Conservation (phyloP, 1,284 basidiomycete genomes). For the Pseudozyma sp. region DNA sequence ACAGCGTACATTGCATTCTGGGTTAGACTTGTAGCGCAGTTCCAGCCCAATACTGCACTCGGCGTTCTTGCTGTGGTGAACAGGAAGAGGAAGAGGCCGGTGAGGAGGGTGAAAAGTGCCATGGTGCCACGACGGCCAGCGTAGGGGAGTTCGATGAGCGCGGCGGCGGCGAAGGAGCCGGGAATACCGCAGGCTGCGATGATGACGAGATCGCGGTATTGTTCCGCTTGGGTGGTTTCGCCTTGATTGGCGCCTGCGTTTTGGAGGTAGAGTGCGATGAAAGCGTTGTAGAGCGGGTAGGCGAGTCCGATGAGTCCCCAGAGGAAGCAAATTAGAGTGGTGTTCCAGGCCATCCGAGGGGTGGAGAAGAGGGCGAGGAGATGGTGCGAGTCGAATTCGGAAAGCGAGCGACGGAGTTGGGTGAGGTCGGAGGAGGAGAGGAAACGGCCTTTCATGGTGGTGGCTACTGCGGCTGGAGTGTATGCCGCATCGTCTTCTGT, state of each 20-base stretch:
- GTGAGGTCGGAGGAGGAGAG: constrained; percentile 28
- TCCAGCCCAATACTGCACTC: constrained; percentile 77
- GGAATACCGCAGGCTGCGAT: constrained; percentile 77
- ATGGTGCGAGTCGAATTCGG: constrained; percentile 70
- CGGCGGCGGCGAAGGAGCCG: constrained; percentile 75
- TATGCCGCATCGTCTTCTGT: not conserved
- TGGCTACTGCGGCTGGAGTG: constrained; percentile 3
- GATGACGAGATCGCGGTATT: constrained; percentile 75
- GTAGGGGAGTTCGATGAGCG: constrained; percentile 75
- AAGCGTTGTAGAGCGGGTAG: constrained; percentile 79
- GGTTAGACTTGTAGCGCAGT: constrained; percentile 75
- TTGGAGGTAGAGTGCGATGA: constrained; percentile 75
- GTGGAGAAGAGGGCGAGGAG: constrained; percentile 76
- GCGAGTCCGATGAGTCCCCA: constrained; percentile 81
- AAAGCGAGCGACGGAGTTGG: constrained; percentile 26
- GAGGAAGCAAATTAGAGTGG: constrained; percentile 74
- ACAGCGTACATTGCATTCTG: constrained; percentile 80
- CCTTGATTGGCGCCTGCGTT: constrained; percentile 71
- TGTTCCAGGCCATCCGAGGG: constrained; percentile 76
- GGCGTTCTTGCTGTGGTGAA: constrained; percentile 77
- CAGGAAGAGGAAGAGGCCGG: constrained; percentile 77
- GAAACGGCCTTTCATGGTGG: constrained; percentile 18
- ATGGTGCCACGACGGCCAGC: constrained; percentile 77
- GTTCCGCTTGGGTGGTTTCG: constrained; percentile 71
- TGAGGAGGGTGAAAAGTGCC: constrained; percentile 75